Percentiles rank a stretch among this genome's conserved stretches.
These are phyloP conservation scores for Penicillium corylophilum DNA, from an alignment of 2,329 filamentous ascomycete species.

Conservation along the genomic window DNA sequence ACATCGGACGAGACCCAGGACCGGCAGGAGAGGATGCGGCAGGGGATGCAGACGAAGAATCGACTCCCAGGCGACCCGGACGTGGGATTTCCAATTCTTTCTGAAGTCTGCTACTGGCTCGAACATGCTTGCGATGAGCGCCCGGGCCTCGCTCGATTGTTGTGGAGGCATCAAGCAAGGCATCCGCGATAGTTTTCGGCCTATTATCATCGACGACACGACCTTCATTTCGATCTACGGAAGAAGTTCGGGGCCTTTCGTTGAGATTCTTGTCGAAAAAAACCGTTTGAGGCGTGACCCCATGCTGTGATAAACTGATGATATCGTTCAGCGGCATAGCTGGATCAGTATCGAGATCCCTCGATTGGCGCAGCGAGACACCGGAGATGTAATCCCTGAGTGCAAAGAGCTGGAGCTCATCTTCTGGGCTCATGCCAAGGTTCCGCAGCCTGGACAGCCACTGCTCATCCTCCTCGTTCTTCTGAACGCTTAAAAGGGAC, in stretches of 20 bases:
- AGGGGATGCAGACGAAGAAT: conserved; percentile 34
- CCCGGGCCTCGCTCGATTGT: conserved; percentile 69
- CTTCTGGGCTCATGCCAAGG: conserved; percentile 75
- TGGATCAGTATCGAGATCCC: conserved; percentile 42
- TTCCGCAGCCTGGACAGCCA: conserved; percentile 86
- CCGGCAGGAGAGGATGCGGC: conserved; percentile 38
- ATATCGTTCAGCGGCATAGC: conserved; percentile 63
- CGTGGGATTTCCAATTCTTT: conserved; percentile 29
- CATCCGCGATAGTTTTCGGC: conserved; percentile 82
- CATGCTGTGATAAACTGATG: conserved; percentile 70
- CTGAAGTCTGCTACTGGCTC: conserved; percentile 42
- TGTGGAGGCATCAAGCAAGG: conserved; percentile 85
- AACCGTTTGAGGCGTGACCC: conserved; percentile 81
- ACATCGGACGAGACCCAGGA: conserved; percentile 33
- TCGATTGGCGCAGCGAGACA: conserved; percentile 68
- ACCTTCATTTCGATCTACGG: conserved; percentile 28
- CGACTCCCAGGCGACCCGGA: conserved; percentile 21
- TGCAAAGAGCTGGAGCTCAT: conserved; percentile 84
- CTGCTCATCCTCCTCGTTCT: conserved; percentile 89
- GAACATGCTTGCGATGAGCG: conserved; percentile 44
- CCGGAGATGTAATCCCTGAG: conserved; percentile 91
- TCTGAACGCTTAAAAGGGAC: conserved; percentile 60
- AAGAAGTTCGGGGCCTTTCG: conserved; percentile 41
- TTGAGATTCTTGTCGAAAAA: conserved; percentile 79
- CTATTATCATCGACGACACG: conserved; percentile 39